Percentiles rank a stretch among this genome's conserved stretches.
Evolutionary conservation across 1,139 yeast species (phyloP).

Genomic region (Candida glucosophila): DNA sequence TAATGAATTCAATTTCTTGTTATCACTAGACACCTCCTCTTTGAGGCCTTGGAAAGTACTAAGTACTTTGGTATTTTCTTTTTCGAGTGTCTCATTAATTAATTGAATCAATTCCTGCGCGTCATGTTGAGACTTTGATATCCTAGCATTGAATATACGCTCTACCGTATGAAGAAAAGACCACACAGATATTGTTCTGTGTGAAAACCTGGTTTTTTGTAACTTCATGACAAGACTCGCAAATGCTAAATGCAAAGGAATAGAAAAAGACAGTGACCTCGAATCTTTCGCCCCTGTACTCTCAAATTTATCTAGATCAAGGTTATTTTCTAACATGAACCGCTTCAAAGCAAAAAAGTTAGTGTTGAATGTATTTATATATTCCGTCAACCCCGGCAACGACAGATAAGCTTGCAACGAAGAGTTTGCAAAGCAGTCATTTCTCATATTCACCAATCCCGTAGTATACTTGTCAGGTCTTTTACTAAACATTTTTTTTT

Average conservation of each 20-base stretch:
- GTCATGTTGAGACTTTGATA: constrained; percentile 82
- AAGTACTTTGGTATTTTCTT: constrained; percentile 44
- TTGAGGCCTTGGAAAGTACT: constrained; percentile 21
- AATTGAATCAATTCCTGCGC: constrained; percentile 88
- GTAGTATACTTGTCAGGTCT: constrained; percentile 74
- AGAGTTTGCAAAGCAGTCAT: constrained; percentile 92
- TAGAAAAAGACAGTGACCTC: constrained; percentile 20
- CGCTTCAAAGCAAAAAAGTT: constrained; percentile 19
- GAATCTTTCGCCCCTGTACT: constrained; percentile 6
- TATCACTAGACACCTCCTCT: constrained; percentile 5
- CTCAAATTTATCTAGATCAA: constrained; percentile 5
- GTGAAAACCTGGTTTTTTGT: constrained; percentile 51
- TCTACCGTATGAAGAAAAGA: constrained; percentile 68
- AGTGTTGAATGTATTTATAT: constrained; percentile 40
- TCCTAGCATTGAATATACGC: constrained; percentile 63
- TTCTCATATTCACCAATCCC: constrained; percentile 72
- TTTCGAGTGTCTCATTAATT: constrained; percentile 68
- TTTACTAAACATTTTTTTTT: constrained; percentile 32
- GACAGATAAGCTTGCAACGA: constrained; percentile 79
- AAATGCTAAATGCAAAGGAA: constrained; percentile 51
- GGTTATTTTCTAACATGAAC: constrained; percentile 14
- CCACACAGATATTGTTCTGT: constrained; percentile 67
- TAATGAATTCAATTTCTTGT: constrained; percentile 11
- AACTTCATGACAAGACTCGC: constrained; percentile 46
- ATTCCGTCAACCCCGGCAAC: constrained; percentile 52